phyloP scores from a whole-genome alignment of 805 yeast genomes.

The Hanseniaspora mollemarum region DNA sequence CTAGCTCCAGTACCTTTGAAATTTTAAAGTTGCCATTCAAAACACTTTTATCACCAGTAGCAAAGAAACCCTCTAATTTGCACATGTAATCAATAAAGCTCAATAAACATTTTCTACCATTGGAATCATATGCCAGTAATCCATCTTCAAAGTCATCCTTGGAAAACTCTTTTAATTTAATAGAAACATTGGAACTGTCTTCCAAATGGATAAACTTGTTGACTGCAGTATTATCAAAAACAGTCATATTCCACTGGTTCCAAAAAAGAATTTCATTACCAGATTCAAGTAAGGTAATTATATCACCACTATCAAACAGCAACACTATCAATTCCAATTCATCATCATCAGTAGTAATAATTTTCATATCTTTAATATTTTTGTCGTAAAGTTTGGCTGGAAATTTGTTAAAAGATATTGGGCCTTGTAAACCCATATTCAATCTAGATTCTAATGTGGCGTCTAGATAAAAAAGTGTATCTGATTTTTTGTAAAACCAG shows the following conservation, averaged over 20 bases:
- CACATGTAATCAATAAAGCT: background rate
- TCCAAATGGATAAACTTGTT: background rate
- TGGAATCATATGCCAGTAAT: background rate
- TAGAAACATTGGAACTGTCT: background rate
- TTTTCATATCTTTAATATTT: constrained; percentile 5
- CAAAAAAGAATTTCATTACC: background rate
- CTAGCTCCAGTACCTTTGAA: background rate
- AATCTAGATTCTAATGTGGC: background rate
- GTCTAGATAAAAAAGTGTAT: background rate
- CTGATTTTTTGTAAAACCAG: background rate
- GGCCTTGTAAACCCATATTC: constrained; percentile 15
- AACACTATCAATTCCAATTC: constrained; percentile 4
- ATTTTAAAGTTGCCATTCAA: background rate
- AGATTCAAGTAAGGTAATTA: background rate
- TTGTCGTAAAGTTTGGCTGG: background rate
- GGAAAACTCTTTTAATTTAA: background rate
- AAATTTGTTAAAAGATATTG: constrained; percentile 9
- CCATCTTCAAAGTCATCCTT: background rate
- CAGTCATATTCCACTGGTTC: background rate
- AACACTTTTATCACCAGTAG: background rate
- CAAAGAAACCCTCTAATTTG: background rate
- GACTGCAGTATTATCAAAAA: background rate
- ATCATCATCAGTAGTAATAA: background rate
- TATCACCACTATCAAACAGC: constrained; percentile 4
- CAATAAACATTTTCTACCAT: background rate